Conservation (phyloP, 495 filamentous ascomycete species). For the Neurospora terricola region DNA sequence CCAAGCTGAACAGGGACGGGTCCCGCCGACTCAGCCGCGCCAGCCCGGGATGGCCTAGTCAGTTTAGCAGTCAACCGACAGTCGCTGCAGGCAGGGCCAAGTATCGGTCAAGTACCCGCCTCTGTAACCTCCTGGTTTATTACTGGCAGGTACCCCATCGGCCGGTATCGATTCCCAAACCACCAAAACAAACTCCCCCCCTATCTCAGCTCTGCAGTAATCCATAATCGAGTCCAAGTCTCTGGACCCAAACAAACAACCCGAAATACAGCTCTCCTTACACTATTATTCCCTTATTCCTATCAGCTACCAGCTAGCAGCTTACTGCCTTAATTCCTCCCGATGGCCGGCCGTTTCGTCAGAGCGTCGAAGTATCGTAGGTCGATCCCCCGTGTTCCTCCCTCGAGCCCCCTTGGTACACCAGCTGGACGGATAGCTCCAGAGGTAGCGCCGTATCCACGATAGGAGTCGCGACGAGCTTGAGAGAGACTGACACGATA, state of each 20-base stretch:
- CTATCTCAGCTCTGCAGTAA: not conserved
- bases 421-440: constrained; percentile 7
- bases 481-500: constrained; percentile 12
- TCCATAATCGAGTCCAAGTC: not conserved
- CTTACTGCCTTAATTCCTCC: not conserved
- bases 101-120: not conserved
- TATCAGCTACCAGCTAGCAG: not conserved
- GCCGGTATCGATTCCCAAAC: not conserved
- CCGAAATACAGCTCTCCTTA: not conserved
- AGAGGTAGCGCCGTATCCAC: constrained; percentile 7
- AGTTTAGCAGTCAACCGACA: not conserved
- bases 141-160: not conserved
- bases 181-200: not conserved
- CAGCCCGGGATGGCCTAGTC: not conserved
- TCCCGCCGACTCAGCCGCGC: not conserved
- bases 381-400: constrained; percentile 25
- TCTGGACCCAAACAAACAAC: not conserved
- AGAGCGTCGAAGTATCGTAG: constrained; percentile 97
- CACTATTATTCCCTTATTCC: not conserved
- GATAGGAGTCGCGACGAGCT: constrained; percentile 14
- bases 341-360: constrained; percentile 95
- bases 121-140: not conserved
- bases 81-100: not conserved
- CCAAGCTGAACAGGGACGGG: not conserved
- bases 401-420: constrained; percentile 4